These are phyloP conservation scores for Trypanosoma grayi DNA, from an alignment of 208 protist species.

Conservation along the genomic window DNA sequence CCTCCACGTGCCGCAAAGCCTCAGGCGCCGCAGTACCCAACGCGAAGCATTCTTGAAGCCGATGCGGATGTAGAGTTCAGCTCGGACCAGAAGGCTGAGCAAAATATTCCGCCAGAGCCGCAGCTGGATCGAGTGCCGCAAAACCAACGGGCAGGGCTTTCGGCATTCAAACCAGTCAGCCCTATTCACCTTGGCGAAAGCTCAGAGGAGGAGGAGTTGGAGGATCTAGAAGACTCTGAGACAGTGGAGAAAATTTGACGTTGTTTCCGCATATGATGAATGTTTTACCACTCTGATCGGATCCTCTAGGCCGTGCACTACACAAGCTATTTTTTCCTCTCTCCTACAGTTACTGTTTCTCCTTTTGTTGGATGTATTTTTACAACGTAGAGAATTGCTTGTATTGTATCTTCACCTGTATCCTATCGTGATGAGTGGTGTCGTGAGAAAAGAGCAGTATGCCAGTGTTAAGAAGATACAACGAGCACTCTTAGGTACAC, in stretches of 20 bases:
- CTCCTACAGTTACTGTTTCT: too few relatives aligned
- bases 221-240: constrained; percentile 4
- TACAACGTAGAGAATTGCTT: too few relatives aligned
- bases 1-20: constrained; percentile 21
- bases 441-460: constrained; percentile 21
- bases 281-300: too few relatives aligned
- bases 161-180: constrained; percentile 57
- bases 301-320: too few relatives aligned
- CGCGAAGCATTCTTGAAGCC: constrained; percentile 30
- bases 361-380: too few relatives aligned
- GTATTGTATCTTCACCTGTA: too few relatives aligned
- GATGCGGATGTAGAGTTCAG: constrained; percentile 47
- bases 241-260: too few relatives aligned
- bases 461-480: constrained; percentile 14
- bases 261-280: too few relatives aligned
- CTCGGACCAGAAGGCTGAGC: constrained; percentile 30
- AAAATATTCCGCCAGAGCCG: constrained; percentile 1
- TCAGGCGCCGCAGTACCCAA: constrained; percentile 12
- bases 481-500: constrained; percentile 7
- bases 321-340: too few relatives aligned
- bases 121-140: constrained; percentile 81
- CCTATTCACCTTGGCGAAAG: constrained; percentile 60
- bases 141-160: constrained; percentile 46
- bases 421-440: neutral
- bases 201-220: constrained; percentile 17